A percentile compares a stretch with the other conserved stretches of the same genome.
Evolutionary conservation across 148 eudicot species (phyloP).

Genomic region (Fagopyrum tataricum): DNA sequence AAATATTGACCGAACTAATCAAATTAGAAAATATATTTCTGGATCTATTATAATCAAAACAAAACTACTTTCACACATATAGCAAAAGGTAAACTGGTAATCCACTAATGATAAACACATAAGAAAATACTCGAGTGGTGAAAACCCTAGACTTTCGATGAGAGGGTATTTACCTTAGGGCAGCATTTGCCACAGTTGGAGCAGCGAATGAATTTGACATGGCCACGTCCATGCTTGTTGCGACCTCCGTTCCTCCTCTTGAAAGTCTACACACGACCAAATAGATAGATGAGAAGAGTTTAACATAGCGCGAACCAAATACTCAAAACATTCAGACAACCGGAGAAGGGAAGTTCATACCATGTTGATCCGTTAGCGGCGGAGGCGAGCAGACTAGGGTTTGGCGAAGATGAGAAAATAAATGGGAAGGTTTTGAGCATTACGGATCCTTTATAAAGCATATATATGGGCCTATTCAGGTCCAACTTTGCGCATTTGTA

Average conservation of each 20-base stretch:
- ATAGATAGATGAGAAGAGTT: not conserved
- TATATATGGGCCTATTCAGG: not conserved
- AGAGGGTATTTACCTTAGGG: conserved; percentile 12
- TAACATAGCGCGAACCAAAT: not conserved
- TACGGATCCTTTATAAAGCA: not conserved
- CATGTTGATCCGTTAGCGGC: not conserved
- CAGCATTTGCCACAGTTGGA: conserved; percentile 32
- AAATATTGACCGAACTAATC: too few relatives aligned
- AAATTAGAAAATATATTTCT: too few relatives aligned
- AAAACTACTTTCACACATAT: too few relatives aligned
- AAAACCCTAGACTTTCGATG: too few relatives aligned
- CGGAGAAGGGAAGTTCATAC: not conserved
- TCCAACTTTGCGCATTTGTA: not conserved
- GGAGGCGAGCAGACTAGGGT: not conserved
- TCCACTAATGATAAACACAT: too few relatives aligned
- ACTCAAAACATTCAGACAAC: not conserved
- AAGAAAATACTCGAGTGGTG: too few relatives aligned
- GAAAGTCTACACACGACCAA: conserved; percentile 20
- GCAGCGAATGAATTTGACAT: conserved; percentile 29
- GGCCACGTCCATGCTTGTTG: conserved; percentile 39
- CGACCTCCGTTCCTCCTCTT: conserved; percentile 40
- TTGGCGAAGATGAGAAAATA: not conserved
- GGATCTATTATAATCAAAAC: too few relatives aligned
- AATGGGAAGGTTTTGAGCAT: not conserved
- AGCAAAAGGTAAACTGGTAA: too few relatives aligned